phyloP scores from a whole-genome alignment of 140 eudicot species.

The Ambrosia hybrid region DNA sequence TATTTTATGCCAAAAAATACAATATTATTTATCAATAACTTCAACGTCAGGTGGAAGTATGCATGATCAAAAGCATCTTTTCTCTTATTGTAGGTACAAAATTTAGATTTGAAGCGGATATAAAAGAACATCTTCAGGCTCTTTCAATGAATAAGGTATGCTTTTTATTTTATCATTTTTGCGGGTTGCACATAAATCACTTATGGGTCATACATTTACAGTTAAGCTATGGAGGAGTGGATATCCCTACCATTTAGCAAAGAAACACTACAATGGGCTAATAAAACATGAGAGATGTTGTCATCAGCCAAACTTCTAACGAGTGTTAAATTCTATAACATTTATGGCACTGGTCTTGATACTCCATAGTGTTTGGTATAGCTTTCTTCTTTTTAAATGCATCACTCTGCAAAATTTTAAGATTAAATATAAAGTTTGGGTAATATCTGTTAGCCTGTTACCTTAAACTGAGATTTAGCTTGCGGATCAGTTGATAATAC shows the following conservation, averaged over 20 bases:
- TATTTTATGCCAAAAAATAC: too few species aligned
- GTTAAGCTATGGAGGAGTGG: slow-evolving; percentile 59
- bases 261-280: slow-evolving; percentile 81
- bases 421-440: background rate
- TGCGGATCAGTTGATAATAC: too few species aligned
- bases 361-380: slow-evolving; percentile 97
- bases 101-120: too few species aligned
- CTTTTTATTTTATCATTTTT: background rate
- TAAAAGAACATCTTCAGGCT: slow-evolving; percentile 35
- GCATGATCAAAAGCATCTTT: too few species aligned
- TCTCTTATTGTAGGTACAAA: too few species aligned
- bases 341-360: slow-evolving; percentile 77
- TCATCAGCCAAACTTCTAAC: slow-evolving; percentile 74
- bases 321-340: slow-evolving; percentile 79
- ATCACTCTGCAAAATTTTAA: background rate
- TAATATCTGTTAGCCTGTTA: slow-evolving; percentile 1
- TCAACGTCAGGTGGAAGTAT: too few species aligned
- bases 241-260: slow-evolving; percentile 79
- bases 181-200: background rate
- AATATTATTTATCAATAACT: too few species aligned
- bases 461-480: background rate
- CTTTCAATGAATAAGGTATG: slow-evolving; percentile 80
- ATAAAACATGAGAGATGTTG: slow-evolving; percentile 70
- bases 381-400: background rate
- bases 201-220: slow-evolving; percentile 25